Percentiles rank a stretch among this genome's conserved stretches.
These are phyloP conservation scores for Suhomyces ambrosiae DNA, from an alignment of 1,139 yeast genomes.

Conservation along the genomic window DNA sequence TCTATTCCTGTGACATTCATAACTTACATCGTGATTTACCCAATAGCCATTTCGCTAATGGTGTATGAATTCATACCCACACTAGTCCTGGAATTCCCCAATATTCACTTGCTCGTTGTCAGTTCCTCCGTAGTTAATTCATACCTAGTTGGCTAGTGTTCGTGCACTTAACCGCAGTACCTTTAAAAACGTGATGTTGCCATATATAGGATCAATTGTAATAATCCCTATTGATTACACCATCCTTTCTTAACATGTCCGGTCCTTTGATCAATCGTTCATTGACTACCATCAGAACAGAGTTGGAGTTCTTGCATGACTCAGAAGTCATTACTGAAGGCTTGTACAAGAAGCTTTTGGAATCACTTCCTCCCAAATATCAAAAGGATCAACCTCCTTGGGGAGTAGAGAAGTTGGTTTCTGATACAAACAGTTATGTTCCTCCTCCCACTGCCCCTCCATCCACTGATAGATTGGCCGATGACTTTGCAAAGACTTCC, in stretches of 20 bases:
- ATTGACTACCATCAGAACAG: slow-evolving; percentile 70
- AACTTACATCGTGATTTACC: too few relatives aligned
- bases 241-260: slow-evolving; percentile 45
- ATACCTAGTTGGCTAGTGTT: too few relatives aligned
- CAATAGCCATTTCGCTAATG: too few relatives aligned
- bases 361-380: slow-evolving; percentile 62
- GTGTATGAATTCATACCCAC: too few relatives aligned
- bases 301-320: slow-evolving; percentile 77
- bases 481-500: slow-evolving; percentile 26
- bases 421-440: slow-evolving; percentile 22
- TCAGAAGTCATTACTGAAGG: slow-evolving; percentile 70
- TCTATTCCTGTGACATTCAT: too few relatives aligned
- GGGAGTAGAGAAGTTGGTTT: slow-evolving; percentile 43
- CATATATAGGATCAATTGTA: too few relatives aligned
- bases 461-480: slow-evolving; percentile 21
- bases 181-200: too few relatives aligned
- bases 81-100: too few relatives aligned
- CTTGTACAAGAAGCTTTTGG: slow-evolving; percentile 53
- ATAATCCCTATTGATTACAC: too few relatives aligned
- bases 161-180: too few relatives aligned
- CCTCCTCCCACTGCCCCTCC: slow-evolving; percentile 13
- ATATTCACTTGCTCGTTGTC: too few relatives aligned
- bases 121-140: too few relatives aligned
- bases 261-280: slow-evolving; percentile 78
- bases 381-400: slow-evolving; percentile 56